A percentile compares a stretch with the other conserved stretches of the same genome.
These are phyloP conservation scores for Penicillium manginii DNA, from an alignment of 495 filamentous ascomycete genomes.

Conservation along the genomic window DNA sequence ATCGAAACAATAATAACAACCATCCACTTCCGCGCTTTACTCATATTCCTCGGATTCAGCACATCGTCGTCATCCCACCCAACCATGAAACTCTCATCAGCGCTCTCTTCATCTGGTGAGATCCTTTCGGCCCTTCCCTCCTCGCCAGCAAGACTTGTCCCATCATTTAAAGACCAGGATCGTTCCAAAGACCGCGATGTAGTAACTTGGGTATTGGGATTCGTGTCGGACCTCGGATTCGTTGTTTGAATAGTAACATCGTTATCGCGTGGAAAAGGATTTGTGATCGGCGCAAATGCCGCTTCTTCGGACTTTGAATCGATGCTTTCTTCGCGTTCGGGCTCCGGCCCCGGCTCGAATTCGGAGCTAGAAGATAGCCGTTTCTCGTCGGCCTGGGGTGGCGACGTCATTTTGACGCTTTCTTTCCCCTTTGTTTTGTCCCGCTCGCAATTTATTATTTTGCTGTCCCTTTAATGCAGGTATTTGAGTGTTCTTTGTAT, in stretches of 20 bases:
- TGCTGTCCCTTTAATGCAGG: too few relatives aligned
- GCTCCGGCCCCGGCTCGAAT: too few relatives aligned
- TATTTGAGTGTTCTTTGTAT: too few relatives aligned
- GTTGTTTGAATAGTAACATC: neutral
- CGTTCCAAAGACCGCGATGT: slow-evolving; percentile 33
- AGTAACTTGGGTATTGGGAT: slow-evolving; percentile 1
- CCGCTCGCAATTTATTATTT: too few relatives aligned
- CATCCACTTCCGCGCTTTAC: slow-evolving; percentile 73
- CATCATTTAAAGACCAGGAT: slow-evolving; percentile 65
- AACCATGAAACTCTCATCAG: slow-evolving; percentile 59
- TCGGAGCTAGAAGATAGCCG: too few relatives aligned
- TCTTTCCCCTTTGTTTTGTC: too few relatives aligned
- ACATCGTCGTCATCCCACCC: slow-evolving; percentile 77
- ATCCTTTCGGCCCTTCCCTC: slow-evolving; percentile 23
- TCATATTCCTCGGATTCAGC: slow-evolving; percentile 70
- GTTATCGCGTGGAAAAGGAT: neutral
- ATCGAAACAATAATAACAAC: slow-evolving; percentile 71
- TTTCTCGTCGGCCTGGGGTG: too few relatives aligned
- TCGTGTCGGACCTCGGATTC: neutral
- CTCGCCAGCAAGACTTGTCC: slow-evolving; percentile 51
- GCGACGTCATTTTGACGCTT: too few relatives aligned
- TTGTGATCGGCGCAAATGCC: slow-evolving; percentile 34
- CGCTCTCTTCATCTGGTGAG: slow-evolving; percentile 16
- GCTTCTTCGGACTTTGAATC: slow-evolving; percentile 21
- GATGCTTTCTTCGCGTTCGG: too few relatives aligned